These are phyloP conservation scores for Teunomyces panamensis DNA, from an alignment of 805 yeast species.

Conservation along the genomic window DNA sequence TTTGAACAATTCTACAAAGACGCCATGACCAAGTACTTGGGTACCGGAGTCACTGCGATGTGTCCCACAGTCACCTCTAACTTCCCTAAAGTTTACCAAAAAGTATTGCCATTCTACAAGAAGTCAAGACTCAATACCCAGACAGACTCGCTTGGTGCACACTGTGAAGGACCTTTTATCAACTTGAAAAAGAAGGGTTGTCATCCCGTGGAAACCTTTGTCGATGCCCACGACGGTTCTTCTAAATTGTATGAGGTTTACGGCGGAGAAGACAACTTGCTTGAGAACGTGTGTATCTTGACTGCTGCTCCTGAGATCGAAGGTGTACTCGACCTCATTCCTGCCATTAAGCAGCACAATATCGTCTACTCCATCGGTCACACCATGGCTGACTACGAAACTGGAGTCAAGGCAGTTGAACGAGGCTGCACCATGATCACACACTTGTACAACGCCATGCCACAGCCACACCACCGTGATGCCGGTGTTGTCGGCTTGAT, in stretches of 20 bases:
- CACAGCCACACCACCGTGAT: constrained; percentile 56
- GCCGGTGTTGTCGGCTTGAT: constrained; percentile 55
- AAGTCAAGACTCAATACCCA: constrained; percentile 28
- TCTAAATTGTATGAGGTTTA: constrained; percentile 31
- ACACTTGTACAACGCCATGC: constrained; percentile 63
- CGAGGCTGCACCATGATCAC: constrained; percentile 61
- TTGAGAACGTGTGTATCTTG: constrained; percentile 37
- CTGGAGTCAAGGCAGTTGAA: constrained; percentile 42
- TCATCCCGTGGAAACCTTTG: constrained; percentile 47
- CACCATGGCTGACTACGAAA: constrained; percentile 38
- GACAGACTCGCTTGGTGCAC: constrained; percentile 55
- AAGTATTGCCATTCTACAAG: constrained; percentile 44
- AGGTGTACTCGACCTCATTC: constrained; percentile 44
- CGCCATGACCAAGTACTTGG: constrained; percentile 44
- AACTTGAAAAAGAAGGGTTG: constrained; percentile 49
- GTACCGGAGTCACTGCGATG: constrained; percentile 52
- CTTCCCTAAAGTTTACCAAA: constrained; percentile 46
- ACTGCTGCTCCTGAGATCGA: constrained; percentile 54
- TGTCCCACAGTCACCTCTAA: constrained; percentile 59
- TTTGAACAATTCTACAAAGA: constrained; percentile 39
- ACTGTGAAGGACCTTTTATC: constrained; percentile 58
- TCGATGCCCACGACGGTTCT: constrained; percentile 31
- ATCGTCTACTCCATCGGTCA: constrained; percentile 48
- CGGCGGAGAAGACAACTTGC: constrained; percentile 31
- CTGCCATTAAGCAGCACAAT: constrained; percentile 28